These are phyloP conservation scores for Aspergillus floridensis DNA, from an alignment of 2,329 filamentous ascomycete species.

Conservation along the genomic window DNA sequence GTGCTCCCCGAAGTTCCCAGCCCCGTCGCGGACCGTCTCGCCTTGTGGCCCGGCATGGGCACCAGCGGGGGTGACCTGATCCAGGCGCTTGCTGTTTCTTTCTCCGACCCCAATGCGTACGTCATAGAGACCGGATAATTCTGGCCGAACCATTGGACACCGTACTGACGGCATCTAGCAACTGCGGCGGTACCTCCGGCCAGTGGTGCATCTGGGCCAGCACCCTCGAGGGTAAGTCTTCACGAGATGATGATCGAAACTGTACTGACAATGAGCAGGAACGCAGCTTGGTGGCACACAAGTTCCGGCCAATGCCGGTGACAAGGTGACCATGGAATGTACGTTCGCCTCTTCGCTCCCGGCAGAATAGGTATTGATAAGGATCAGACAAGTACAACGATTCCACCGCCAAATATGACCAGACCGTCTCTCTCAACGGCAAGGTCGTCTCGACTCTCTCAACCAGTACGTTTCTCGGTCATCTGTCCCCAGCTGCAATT, in stretches of 20 bases:
- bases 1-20: slow-evolving; percentile 28
- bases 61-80: slow-evolving; percentile 33
- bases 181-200: slow-evolving; percentile 29
- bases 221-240: slow-evolving; percentile 23
- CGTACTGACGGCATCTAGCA: slow-evolving; percentile 14
- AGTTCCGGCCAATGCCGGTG: slow-evolving; percentile 26
- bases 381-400: slow-evolving; percentile 31
- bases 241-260: neutral
- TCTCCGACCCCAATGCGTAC: slow-evolving; percentile 26
- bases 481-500: too few species aligned
- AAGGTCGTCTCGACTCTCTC: slow-evolving; percentile 29
- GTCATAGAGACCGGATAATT: neutral
- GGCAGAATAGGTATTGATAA: neutral
- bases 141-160: neutral
- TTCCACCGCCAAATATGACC: slow-evolving; percentile 29
- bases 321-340: slow-evolving; percentile 30
- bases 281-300: slow-evolving; percentile 27
- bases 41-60: slow-evolving; percentile 36
- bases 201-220: slow-evolving; percentile 37
- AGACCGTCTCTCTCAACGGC: slow-evolving; percentile 30
- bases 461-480: slow-evolving; percentile 17
- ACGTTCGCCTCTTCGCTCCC: neutral
- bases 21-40: slow-evolving; percentile 28
- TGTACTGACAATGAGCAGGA: neutral
- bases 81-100: slow-evolving; percentile 33